Conservation (phyloP, 1,284 basidiomycete genomes). For the Pseudozyma flocculosa region DNA sequence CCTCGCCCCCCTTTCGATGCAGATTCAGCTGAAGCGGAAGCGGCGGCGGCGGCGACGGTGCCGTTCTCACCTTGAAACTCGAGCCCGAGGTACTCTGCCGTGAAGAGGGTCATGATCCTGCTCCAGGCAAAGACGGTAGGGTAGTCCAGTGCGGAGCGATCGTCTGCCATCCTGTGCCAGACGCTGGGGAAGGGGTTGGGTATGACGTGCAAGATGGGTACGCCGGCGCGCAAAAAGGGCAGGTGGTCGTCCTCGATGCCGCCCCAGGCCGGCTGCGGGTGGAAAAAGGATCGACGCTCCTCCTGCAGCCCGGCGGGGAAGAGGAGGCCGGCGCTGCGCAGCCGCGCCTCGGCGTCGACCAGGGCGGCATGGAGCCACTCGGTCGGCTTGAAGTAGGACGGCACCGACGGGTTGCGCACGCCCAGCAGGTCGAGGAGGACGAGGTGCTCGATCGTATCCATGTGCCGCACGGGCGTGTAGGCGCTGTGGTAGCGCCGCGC, state of each 20-base stretch:
- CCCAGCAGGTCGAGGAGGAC: slow-evolving; percentile 54
- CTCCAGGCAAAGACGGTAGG: slow-evolving; percentile 81
- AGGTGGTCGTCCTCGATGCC: slow-evolving; percentile 92
- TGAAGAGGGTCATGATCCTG: slow-evolving; percentile 80
- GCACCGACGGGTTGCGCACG: slow-evolving; percentile 35
- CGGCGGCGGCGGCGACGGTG: too few species aligned
- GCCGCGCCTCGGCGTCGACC: slow-evolving; percentile 30
- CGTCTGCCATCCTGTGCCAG: slow-evolving; percentile 91
- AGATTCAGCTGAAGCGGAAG: too few species aligned
- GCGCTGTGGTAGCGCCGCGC: slow-evolving; percentile 14
- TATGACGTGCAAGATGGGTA: slow-evolving; percentile 88
- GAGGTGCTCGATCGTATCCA: slow-evolving; percentile 53
- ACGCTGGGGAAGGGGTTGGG: slow-evolving; percentile 83
- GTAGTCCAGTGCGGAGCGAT: slow-evolving; percentile 79
- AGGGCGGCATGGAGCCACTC: slow-evolving; percentile 42
- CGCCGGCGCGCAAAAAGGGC: slow-evolving; percentile 81
- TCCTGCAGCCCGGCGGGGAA: slow-evolving; percentile 24
- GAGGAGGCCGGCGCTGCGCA: slow-evolving; percentile 17
- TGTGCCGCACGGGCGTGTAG: slow-evolving; percentile 30
- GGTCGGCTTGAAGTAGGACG: slow-evolving; percentile 43
- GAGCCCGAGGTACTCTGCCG: slow-evolving; percentile 84
- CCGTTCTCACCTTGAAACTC: not conserved
- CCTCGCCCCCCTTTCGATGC: too few species aligned
- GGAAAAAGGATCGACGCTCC: slow-evolving; percentile 25
- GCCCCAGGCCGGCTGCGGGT: slow-evolving; percentile 60